Base-by-base conservation (phyloP, 2,329 filamentous ascomycete genomes). In the Arthrobotrys sinensis region DNA sequence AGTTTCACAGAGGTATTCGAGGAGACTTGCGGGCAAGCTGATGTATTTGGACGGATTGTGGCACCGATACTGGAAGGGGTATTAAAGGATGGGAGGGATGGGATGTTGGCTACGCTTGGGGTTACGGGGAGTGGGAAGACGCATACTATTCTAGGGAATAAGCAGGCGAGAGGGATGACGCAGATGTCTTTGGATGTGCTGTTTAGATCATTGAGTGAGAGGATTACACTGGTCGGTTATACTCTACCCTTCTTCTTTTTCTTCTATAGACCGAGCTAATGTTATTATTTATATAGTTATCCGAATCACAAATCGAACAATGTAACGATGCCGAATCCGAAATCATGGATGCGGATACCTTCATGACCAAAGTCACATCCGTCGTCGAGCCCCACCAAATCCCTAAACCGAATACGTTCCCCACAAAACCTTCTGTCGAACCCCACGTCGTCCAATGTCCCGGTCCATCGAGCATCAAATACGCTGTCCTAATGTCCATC, bases 81-180 rank as follows among this genome's bases (percentile, higher is more conserved):
- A 48, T 91, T 91, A 5, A 88, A 89, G 21, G 86, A 89, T 52
- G 91, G 91, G 38, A 89, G 91, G 63, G 91, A 96, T 80, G 93
- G 94, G 16, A 86, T 98, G 70, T 86, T 99, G 67, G 96, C 96
- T 34, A 98, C 96, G 5, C 85, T 99, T 73, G 96, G 96, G 14
- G 94, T 97, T 50, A 97, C 95, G 6, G 96, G 96, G 11, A 97
- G 94, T 62, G 96, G 96, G 84, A 99, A 99, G 95, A 96, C 93
- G 80, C 95, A 99, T 84, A 99, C 96, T 0, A 97, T 98, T 77
- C 89, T 99, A 14, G 96, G 96, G 69, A 96, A 93, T 11, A 91
- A 91, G 81, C 90, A 89, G 21, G 93, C 97, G 84, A 91, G 95
- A 80, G 96, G 96, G 79, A 86, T 99, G 67, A 97, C 94, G 0